Conservation (phyloP, 306 rosid genomes). For the Dalbergia cochinchinensis region DNA sequence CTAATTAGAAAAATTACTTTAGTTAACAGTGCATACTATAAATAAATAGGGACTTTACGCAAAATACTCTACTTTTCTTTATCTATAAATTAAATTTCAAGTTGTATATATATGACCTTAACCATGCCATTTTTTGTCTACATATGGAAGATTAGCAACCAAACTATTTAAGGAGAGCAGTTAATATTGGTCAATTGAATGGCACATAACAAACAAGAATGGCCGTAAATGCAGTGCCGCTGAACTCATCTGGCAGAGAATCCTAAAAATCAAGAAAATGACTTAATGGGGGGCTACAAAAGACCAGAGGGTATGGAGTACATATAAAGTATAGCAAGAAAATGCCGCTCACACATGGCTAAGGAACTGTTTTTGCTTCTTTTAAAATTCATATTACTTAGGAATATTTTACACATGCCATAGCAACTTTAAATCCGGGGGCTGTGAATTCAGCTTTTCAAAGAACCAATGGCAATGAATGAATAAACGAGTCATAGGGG, state of each 20-base stretch:
- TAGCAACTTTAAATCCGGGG: background rate
- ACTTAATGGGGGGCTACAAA: background rate
- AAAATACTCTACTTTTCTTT: too few relatives aligned
- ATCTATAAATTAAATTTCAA: too few relatives aligned
- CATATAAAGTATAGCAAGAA: background rate
- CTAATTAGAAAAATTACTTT: too few relatives aligned
- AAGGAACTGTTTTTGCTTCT: background rate
- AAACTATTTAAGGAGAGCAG: background rate
- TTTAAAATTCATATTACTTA: background rate
- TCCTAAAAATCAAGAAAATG: background rate
- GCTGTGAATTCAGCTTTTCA: constrained; percentile 6
- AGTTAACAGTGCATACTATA: too few relatives aligned
- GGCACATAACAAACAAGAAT: constrained; percentile 2
- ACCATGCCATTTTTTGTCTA: background rate
- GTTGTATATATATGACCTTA: too few relatives aligned
- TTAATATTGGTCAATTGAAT: background rate
- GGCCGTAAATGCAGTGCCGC: background rate
- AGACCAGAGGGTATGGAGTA: background rate
- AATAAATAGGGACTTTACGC: too few relatives aligned
- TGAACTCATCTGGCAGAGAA: background rate
- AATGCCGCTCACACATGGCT: constrained; percentile 18
- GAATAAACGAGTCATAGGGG: background rate
- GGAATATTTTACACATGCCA: constrained; percentile 8
- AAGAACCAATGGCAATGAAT: constrained; percentile 10
- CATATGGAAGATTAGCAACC: constrained; percentile 11